Evolutionary conservation across 2,329 filamentous ascomycete genomes (phyloP), one percentile per base, ranked within the genome.

Genomic region (Akanthomyces dipterigenus): DNA sequence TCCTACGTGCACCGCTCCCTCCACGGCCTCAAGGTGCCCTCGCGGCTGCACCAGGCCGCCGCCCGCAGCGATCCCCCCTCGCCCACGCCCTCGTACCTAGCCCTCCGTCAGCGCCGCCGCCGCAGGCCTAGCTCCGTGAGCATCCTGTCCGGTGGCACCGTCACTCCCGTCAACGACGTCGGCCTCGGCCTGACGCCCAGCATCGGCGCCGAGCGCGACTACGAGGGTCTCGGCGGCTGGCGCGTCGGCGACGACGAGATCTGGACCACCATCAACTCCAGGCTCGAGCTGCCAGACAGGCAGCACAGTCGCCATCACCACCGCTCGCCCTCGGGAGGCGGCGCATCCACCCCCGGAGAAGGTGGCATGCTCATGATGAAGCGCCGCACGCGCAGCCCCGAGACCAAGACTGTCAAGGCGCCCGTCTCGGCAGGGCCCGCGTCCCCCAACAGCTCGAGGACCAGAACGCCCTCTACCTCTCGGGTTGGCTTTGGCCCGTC

Each of bases 171-270:
- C 51, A 72, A 73, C 63, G 71, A 78, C 26, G 71, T 69, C 51
- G 70, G 72, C 8, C 67, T 78, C 48, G 73, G 77, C 6, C 67
- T 83, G 18, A 72, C 77, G 16, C 77, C 80, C 8, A 80, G 77
- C 63, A 70, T 81, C 38, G 82, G 82, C 0, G 71, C 81, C 3
- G 78, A 81, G 58, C 74, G 83, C 34, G 83, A 86, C 67, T 86
- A 80, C 64, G 83, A 86, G 65, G 83, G 83, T 8, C 71, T 86
- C 2, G 83, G 83, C 20, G 83, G 83, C 3, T 86, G 83, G 82
- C 74, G 82, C 53, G 64, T 84, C 18, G 70, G 72, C 14, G 68
- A 80, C 59, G 78, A 82, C 31, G 73, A 79, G 43, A 66, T 76
- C 36, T 83, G 81, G 81, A 78, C 77, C 20, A 78, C 76, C 49